Evolutionary conservation across 2,329 filamentous ascomycete genomes (phyloP).

Genomic region (Pseudogymnoascus pannorum): DNA sequence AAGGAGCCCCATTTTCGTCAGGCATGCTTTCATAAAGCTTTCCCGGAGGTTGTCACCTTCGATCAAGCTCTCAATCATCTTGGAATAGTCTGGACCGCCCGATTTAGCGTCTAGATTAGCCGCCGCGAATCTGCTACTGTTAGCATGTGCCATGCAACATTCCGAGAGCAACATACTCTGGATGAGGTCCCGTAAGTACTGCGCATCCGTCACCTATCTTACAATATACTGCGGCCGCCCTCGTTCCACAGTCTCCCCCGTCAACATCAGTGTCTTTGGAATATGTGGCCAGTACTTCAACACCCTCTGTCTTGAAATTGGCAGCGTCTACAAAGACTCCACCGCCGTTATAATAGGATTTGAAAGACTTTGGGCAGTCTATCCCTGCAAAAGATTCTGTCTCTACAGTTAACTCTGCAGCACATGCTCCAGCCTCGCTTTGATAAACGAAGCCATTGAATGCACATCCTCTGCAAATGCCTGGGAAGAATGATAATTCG

Average conservation of each 20-base stretch:
- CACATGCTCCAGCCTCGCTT: constrained; percentile 75
- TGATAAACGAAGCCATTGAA: constrained; percentile 87
- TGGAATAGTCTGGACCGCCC: constrained; percentile 59
- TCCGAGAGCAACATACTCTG: constrained; percentile 57
- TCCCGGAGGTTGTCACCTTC: constrained; percentile 63
- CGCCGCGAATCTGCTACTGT: constrained; percentile 63
- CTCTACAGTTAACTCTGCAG: constrained; percentile 58
- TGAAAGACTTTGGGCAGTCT: constrained; percentile 52
- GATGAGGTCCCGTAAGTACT: constrained; percentile 81
- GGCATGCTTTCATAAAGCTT: constrained; percentile 70
- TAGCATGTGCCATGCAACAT: constrained; percentile 9
- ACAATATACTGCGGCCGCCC: constrained; percentile 74
- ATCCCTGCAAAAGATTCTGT: constrained; percentile 39
- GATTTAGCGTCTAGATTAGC: constrained; percentile 65
- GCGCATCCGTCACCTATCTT: constrained; percentile 73
- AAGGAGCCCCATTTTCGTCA: constrained; percentile 74
- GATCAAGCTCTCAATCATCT: constrained; percentile 59
- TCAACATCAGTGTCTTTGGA: constrained; percentile 68
- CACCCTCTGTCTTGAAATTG: constrained; percentile 51
- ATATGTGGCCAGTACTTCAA: constrained; percentile 80
- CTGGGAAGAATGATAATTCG: constrained; percentile 84
- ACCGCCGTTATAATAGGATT: constrained; percentile 88
- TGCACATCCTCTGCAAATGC: constrained; percentile 75
- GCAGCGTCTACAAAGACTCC: constrained; percentile 82
- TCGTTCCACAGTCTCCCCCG: constrained; percentile 67